phyloP scores from a whole-genome alignment of 1,139 yeast genomes.

The Kodamaea arcana region DNA sequence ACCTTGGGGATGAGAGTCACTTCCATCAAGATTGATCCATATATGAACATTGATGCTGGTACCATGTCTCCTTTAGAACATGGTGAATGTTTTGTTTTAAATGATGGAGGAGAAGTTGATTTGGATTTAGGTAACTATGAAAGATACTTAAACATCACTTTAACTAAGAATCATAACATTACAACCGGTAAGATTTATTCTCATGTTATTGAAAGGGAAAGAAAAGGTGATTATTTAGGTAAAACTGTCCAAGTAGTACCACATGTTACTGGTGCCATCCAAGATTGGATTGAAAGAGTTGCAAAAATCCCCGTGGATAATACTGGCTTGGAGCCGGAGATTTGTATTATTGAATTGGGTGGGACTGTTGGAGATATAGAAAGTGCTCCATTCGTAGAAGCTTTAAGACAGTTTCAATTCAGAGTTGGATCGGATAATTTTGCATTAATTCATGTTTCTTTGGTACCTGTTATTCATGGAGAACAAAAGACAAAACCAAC shows the following conservation, averaged over 20 bases:
- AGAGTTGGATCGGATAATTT: constrained; percentile 92
- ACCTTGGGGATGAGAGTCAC: constrained; percentile 93
- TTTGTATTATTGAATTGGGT: constrained; percentile 95
- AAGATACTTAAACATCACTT: constrained; percentile 88
- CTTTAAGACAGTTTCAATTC: constrained; percentile 97
- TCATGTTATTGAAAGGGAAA: constrained; percentile 88
- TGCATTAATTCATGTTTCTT: constrained; percentile 92
- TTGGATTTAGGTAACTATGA: constrained; percentile 97
- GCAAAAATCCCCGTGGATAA: constrained; percentile 90
- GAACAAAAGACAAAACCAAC: constrained; percentile 99
- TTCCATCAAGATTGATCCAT: constrained; percentile 96
- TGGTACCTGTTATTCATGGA: constrained; percentile 96
- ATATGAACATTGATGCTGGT: constrained; percentile 98
- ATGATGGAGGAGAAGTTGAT: constrained; percentile 99
- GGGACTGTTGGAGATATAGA: constrained; percentile 99
- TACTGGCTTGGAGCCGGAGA: constrained; percentile 82
- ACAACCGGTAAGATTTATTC: constrained; percentile 97
- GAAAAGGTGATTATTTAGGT: constrained; percentile 96
- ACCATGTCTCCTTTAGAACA: constrained; percentile 99
- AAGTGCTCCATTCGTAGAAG: constrained; percentile 98
- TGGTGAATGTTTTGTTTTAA: constrained; percentile 96
- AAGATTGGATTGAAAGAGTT: constrained; percentile 97
- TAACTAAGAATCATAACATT: constrained; percentile 91
- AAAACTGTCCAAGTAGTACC: constrained; percentile 99
- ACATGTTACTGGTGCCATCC: constrained; percentile 93